Percentiles rank a stretch among this genome's conserved stretches.
These are phyloP conservation scores for Mycena citricolor DNA, from an alignment of 1,284 basidiomycete species.

Conservation along the genomic window DNA sequence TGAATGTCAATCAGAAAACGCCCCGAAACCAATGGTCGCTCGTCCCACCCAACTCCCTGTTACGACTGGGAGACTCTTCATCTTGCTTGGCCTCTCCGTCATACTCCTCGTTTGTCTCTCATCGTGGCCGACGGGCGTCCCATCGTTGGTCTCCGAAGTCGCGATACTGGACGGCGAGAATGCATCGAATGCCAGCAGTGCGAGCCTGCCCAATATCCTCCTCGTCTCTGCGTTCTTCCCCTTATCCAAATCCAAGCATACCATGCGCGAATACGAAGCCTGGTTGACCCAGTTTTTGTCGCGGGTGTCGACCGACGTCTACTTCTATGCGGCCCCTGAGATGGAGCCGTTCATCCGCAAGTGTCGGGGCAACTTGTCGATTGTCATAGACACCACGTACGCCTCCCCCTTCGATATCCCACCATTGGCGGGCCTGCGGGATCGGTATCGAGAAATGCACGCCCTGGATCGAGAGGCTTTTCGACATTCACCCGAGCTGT, in stretches of 20 bases:
- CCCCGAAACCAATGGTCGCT: no score
- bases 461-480: constrained; percentile 41
- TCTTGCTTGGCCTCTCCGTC: no score
- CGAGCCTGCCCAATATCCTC: constrained; percentile 32
- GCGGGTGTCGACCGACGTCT: constrained; percentile 45
- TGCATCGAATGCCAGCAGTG: not conserved
- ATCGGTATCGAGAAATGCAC: constrained; percentile 42
- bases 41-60: no score
- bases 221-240: constrained; percentile 56
- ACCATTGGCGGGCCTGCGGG: constrained; percentile 36
- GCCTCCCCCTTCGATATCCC: constrained; percentile 46
- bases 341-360: constrained; percentile 36
- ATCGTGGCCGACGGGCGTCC: no score
- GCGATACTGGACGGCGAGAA: no score
- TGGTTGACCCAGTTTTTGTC: constrained; percentile 46
- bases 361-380: constrained; percentile 33
- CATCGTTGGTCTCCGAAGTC: no score
- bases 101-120: no score
- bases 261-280: constrained; percentile 40
- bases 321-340: constrained; percentile 49
- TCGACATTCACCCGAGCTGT: constrained; percentile 46
- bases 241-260: constrained; percentile 47
- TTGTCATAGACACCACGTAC: constrained; percentile 47
- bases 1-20: no score
- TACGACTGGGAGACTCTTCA: no score